Conservation (phyloP, 1,139 yeast species). For the Candida glucosophila region DNA sequence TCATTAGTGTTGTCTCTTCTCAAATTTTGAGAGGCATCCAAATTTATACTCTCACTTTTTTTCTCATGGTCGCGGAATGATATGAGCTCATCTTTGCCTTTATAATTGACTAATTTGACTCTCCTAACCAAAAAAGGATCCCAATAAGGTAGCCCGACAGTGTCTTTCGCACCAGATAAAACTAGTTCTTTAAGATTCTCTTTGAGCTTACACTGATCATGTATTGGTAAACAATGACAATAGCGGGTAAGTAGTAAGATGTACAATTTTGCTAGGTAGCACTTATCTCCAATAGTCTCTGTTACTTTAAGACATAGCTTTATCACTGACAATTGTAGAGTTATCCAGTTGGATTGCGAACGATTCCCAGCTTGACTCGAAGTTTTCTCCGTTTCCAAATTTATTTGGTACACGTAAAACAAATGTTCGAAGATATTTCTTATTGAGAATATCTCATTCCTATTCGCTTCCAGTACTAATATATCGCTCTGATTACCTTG, state of each 20-base stretch:
- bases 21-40: slow-evolving; percentile 4
- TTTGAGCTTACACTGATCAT: slow-evolving; percentile 26
- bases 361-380: slow-evolving; percentile 15
- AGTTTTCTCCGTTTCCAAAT: slow-evolving; percentile 18
- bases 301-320: slow-evolving; percentile 48
- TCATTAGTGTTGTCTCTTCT: not conserved
- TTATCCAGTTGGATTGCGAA: slow-evolving; percentile 39
- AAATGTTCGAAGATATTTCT: slow-evolving; percentile 30
- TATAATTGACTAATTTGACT: slow-evolving; percentile 24
- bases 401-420: slow-evolving; percentile 34
- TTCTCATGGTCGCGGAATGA: slow-evolving; percentile 25
- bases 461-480: slow-evolving; percentile 1
- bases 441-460: slow-evolving; percentile 9
- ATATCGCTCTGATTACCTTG: slow-evolving; percentile 3
- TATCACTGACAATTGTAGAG: slow-evolving; percentile 49
- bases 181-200: slow-evolving; percentile 6
- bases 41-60: slow-evolving; percentile 5
- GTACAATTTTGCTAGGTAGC: slow-evolving; percentile 39
- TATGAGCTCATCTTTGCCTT: slow-evolving; percentile 18
- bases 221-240: slow-evolving; percentile 35
- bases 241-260: slow-evolving; percentile 47
- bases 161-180: slow-evolving; percentile 12
- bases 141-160: slow-evolving; percentile 47
- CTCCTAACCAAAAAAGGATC: slow-evolving; percentile 61
- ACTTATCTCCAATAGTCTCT: slow-evolving; percentile 40